phyloP scores from a whole-genome alignment of 2,329 filamentous ascomycete species.

The Chrysoporthe deuterocubensis region DNA sequence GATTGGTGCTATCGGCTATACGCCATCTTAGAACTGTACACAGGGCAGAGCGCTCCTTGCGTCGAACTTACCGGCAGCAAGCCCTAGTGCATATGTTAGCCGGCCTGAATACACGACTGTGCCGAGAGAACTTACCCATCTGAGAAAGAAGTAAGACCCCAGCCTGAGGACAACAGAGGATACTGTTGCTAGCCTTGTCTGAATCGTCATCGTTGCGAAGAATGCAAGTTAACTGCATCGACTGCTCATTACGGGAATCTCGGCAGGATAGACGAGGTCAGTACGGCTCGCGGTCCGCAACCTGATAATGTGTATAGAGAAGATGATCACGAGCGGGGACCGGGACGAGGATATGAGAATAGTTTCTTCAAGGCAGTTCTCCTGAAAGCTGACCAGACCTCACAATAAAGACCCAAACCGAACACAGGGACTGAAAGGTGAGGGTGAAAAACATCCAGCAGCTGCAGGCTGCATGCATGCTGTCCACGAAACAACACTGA shows the following conservation, averaged over 20 bases:
- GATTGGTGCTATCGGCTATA: conserved; percentile 36
- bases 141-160: conserved; percentile 60
- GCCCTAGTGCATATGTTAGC: conserved; percentile 34
- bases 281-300: not conserved
- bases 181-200: conserved; percentile 42
- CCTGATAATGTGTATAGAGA: not conserved
- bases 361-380: not conserved
- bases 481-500: not conserved
- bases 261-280: not conserved
- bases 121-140: conserved; percentile 55
- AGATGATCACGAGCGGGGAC: too few species aligned
- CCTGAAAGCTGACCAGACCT: not conserved
- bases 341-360: not conserved
- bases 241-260: conserved; percentile 5
- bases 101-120: not conserved
- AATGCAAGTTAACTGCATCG: not conserved
- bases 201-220: conserved; percentile 35
- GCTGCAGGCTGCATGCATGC: not conserved
- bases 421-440: not conserved
- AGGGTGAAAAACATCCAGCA: not conserved
- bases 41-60: not conserved
- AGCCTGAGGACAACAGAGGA: conserved; percentile 56
- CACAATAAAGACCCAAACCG: not conserved
- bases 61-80: conserved; percentile 41
- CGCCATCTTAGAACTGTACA: conserved; percentile 2